Percentiles rank a stretch among this genome's conserved stretches.
phyloP scores from a whole-genome alignment of 257 asterid species.

The Penstemon barbatus region DNA sequence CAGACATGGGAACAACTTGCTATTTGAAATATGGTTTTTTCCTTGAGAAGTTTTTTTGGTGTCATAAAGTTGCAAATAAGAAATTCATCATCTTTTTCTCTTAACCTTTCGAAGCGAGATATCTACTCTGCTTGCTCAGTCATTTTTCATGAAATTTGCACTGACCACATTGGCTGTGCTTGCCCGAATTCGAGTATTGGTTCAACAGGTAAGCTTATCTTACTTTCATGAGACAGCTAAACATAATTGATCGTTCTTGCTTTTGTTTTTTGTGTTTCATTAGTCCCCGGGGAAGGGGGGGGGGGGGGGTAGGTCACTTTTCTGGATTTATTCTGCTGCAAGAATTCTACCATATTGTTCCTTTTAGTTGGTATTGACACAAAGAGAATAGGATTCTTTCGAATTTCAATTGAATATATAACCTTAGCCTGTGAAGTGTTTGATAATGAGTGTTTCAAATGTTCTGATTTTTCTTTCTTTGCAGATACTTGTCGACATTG shows the following conservation, averaged over 20 bases:
- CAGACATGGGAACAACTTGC: neutral
- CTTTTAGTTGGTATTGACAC: no score
- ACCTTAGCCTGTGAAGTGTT: constrained; percentile 1
- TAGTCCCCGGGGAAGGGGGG: neutral
- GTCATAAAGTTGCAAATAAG: neutral
- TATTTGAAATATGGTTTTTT: neutral
- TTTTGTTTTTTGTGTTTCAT: neutral
- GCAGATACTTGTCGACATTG: constrained; percentile 85
- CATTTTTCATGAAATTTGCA: constrained; percentile 88
- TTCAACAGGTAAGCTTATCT: constrained; percentile 73
- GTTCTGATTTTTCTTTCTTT: constrained; percentile 16
- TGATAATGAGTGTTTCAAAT: constrained; percentile 9
- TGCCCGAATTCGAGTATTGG: constrained; percentile 79
- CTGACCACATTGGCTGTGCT: constrained; percentile 73
- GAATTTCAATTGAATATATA: no score
- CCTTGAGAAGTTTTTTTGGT: neutral
- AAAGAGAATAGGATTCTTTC: no score
- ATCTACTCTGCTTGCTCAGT: constrained; percentile 81
- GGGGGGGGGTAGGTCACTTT: neutral
- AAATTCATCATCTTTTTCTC: constrained; percentile 26
- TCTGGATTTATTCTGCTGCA: no score
- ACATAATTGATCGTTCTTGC: neutral
- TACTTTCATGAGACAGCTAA: neutral
- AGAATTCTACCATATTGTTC: no score
- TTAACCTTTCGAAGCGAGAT: constrained; percentile 66